Conservation (phyloP, 345 rosid species). For the Lepidium aucheri region DNA sequence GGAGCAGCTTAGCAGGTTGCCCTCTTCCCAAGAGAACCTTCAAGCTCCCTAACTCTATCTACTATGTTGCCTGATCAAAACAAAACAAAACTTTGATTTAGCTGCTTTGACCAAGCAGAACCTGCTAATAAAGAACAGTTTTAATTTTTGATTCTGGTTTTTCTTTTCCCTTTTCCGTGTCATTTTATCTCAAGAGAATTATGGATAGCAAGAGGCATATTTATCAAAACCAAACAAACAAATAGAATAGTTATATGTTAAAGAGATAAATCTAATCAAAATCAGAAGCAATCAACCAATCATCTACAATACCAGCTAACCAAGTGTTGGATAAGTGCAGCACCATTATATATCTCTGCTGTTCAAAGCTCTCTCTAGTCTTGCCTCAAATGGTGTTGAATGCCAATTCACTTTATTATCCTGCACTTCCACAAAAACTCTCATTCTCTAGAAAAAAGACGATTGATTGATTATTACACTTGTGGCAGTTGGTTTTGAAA, state of each 20-base stretch:
- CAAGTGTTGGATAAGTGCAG: not conserved
- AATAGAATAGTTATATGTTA: not conserved
- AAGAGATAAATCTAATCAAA: not conserved
- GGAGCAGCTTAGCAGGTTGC: conserved; percentile 68
- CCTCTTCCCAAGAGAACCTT: conserved; percentile 63
- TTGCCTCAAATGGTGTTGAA: conserved; percentile 84
- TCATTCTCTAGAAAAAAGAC: conserved; percentile 35
- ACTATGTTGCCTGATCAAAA: conserved; percentile 38
- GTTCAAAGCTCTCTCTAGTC: conserved; percentile 90
- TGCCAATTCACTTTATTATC: conserved; percentile 88
- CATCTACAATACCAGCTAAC: not conserved
- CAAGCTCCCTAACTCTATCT: conserved; percentile 86
- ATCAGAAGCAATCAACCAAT: not conserved
- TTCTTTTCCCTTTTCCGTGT: not conserved
- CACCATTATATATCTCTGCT: conserved; percentile 22
- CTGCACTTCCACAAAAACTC: conserved; percentile 44
- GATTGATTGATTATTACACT: not conserved
- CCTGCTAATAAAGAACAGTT: not conserved
- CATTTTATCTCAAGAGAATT: not conserved
- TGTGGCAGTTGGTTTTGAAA: not conserved
- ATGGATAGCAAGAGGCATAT: not conserved
- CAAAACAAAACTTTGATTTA: conserved; percentile 1
- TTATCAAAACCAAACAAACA: not conserved
- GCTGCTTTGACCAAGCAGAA: not conserved
- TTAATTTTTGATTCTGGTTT: conserved; percentile 2